Base-by-base conservation (phyloP, 257 asterid species). In the Cordia subcordata region DNA sequence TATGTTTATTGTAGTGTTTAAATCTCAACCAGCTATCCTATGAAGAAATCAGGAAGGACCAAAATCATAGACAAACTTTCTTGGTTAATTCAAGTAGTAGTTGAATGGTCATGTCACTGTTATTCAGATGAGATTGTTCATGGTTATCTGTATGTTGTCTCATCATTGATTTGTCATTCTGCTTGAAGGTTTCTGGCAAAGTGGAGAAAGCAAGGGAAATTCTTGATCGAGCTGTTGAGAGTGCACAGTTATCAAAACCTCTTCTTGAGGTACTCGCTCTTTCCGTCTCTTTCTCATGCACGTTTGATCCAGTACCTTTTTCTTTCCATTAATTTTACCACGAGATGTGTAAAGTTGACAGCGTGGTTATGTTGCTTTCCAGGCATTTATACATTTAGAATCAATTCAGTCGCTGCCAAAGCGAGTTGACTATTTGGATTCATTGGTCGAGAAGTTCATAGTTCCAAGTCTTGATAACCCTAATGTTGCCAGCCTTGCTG, bases 371-470 rank as follows among this genome's bases (percentile, higher is more conserved):
- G 37, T 58, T 61, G 52, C 40, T 40, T 68, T 75, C 78, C 86
- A 93, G 99, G 97, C 99, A 23, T 72, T 93, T 75, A 93, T 93
- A 62, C 95, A 89, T 79, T 77, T 93, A 17, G 99, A 93, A 79
- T 89, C 99, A 11, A 79, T 93, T 75, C 97, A 83, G 79, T 49
- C 95, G 22, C 90, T 71, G 58, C 95, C 94, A n/a, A 93, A 86
- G 74, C 85, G 81, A 68, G 77, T 82, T 57, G 95, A 89, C 35
- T 75, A 85, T 71, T 68, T 93, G 64, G 96, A 89, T 75, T 75
- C 95, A 38, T 73, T 89, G 76, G 92, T 93, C 44, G 88, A 83
- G 44, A 93, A 85, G 77, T 86, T 80, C 72, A 72, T 87, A 13
- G 81, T 65, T 62, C 83, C 86, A 44, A 70, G 60, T 68, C 69